A percentile compares a stretch with the other conserved stretches of the same genome.
These are phyloP conservation scores for Pistacia integerrima DNA, from an alignment of 345 rosid genomes.

Conservation along the genomic window DNA sequence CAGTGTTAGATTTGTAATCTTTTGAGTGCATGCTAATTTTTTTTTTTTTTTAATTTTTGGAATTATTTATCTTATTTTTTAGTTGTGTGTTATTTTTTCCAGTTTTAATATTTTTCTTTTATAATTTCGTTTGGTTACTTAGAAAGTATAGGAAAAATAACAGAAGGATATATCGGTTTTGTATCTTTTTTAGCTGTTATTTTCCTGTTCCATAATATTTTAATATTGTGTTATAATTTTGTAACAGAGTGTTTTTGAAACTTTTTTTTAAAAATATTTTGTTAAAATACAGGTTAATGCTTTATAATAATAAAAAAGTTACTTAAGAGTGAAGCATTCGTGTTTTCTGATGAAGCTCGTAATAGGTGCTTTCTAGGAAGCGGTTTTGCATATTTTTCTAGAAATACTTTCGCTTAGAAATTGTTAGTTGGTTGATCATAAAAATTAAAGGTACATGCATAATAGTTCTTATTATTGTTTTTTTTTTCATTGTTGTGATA, in stretches of 20 bases:
- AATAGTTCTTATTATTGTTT: not conserved
- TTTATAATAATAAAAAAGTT: too few species aligned
- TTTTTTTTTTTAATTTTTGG: not conserved
- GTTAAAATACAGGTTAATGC: too few species aligned
- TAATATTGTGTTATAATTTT: not conserved
- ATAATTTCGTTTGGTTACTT: conserved; percentile 23
- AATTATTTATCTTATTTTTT: not conserved
- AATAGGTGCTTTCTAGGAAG: too few species aligned
- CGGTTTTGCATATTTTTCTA: too few species aligned
- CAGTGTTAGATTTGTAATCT: not conserved
- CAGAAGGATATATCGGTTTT: not conserved
- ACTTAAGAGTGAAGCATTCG: too few species aligned
- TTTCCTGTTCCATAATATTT: not conserved
- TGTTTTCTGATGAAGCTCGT: too few species aligned
- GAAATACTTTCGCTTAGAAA: too few species aligned
- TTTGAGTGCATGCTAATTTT: not conserved
- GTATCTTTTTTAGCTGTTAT: not conserved
- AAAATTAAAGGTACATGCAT: not conserved
- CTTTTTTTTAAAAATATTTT: too few species aligned
- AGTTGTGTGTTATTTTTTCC: not conserved
- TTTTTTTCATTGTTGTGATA: not conserved
- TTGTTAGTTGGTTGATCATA: too few species aligned
- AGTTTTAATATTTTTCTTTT: not conserved
- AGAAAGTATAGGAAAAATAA: conserved; percentile 8
- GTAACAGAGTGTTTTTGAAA: too few species aligned